These are phyloP conservation scores for Cladophialophora yegresii DNA, from an alignment of 2,329 filamentous ascomycete genomes.

Conservation along the genomic window DNA sequence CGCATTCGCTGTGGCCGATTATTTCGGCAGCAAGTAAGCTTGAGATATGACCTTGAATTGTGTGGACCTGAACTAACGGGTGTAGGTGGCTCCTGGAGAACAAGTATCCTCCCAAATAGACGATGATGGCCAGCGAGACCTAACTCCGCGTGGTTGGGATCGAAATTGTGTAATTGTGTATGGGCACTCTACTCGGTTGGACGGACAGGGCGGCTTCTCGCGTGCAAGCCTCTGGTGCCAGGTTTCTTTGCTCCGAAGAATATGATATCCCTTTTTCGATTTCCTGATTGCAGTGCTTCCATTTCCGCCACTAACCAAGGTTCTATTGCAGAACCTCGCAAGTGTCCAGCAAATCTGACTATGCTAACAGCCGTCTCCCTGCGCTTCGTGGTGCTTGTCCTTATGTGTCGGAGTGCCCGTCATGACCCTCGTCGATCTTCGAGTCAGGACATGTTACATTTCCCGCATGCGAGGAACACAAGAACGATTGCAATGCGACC, in stretches of 20 bases:
- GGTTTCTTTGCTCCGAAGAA: slow-evolving; percentile 25
- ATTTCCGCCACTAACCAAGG: not conserved
- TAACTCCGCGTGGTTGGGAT: slow-evolving; percentile 2
- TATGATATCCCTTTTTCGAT: slow-evolving; percentile 31
- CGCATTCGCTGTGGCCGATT: slow-evolving; percentile 50
- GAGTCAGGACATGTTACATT: not conserved
- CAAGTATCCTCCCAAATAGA: slow-evolving; percentile 53
- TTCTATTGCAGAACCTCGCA: not conserved
- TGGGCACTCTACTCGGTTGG: slow-evolving; percentile 31
- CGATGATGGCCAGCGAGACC: slow-evolving; percentile 1
- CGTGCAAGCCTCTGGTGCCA: slow-evolving; percentile 23
- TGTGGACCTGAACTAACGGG: not conserved
- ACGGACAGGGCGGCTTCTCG: slow-evolving; percentile 27
- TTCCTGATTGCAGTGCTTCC: slow-evolving; percentile 4
- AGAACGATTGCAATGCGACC: slow-evolving; percentile 43
- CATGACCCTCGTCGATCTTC: not conserved
- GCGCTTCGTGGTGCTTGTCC: not conserved
- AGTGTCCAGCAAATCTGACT: not conserved
- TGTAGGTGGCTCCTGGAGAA: slow-evolving; percentile 54
- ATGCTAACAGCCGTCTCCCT: not conserved
- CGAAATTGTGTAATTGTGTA: slow-evolving; percentile 22
- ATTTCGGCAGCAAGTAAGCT: slow-evolving; percentile 53
- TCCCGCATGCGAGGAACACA: slow-evolving; percentile 12
- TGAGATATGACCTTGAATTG: not conserved
- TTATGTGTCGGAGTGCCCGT: not conserved